Evolutionary conservation across 257 asterid genomes (phyloP), one percentile per base, ranked within the genome.

Genomic region (Nicotiana noctiflora): DNA sequence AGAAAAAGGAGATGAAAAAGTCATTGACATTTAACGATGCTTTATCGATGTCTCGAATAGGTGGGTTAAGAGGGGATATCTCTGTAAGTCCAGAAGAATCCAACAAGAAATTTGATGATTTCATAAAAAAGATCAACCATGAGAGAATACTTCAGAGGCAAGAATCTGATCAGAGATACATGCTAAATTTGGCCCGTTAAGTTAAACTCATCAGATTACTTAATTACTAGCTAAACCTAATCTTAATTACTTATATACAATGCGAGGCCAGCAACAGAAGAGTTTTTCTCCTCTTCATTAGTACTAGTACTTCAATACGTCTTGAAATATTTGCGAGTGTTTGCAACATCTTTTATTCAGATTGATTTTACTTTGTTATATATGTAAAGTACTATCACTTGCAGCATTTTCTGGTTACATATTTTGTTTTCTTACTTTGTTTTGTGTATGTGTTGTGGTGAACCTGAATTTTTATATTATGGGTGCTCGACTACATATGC

Each of bases 21-120:
- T 85, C 89, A 15, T 85, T 88, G 86, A 89, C 95, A 49, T 92
- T 92, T 75, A 84, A 89, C 49, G 93, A 90, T 3, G 74, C 92
- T 8, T 84, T 86, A 7, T 87, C 93, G 29, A 56, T 74, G 31
- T 80, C 84, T 34, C 85, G 87, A 3, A 62, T 90, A 49, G 93
- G 93, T 1, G 93, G 93, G 0, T 44, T 91, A 12, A 86, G 83
- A 82, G 87, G 92, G 77, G 97, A 90, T 27, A 86, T 91, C 2
- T 85, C 92, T 9, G 59, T 86, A 60, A 85, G 88, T 32, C 80
- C 86, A 1, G 92, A 91, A 1, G 93, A 89, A 34, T 81, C 90
- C 57, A 91, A 90, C 84, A 80, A 80, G 34, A 87, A 81, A 52
- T 85, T 90, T 1, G 97, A 93, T 62, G 89, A 84, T 2, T 91